Evolutionary conservation across 139 green algal genomes (phyloP).

Genomic region (Chlorella sp.): DNA sequence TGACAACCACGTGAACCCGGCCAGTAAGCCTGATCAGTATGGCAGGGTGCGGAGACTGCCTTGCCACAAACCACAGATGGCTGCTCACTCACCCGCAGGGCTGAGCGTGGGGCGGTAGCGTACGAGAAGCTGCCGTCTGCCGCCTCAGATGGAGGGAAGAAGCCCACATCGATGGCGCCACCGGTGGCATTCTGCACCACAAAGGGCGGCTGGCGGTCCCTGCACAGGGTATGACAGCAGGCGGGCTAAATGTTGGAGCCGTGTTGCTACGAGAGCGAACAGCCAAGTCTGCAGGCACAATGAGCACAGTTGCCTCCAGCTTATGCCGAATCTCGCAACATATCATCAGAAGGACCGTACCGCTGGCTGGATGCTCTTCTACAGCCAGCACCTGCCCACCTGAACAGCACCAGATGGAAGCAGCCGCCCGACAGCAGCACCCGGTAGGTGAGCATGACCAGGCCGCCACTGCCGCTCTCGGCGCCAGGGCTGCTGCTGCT

Average conservation of each 20-base stretch:
- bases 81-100: background rate
- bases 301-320: too few relatives aligned
- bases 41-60: too few relatives aligned
- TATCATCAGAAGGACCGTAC: too few relatives aligned
- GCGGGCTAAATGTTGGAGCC: too few relatives aligned
- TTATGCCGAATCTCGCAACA: too few relatives aligned
- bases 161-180: constrained; percentile 24
- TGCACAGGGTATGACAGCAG: too few relatives aligned
- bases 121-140: constrained; percentile 13
- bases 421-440: constrained; percentile 11
- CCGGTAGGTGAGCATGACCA: constrained; percentile 36
- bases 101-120: background rate
- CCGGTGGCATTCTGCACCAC: constrained; percentile 31
- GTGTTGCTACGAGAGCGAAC: too few relatives aligned
- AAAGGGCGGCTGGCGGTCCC: constrained; percentile 51
- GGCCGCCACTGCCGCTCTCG: background rate
- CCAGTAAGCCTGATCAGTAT: too few relatives aligned
- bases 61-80: background rate
- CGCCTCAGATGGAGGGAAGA: constrained; percentile 15
- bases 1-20: too few relatives aligned
- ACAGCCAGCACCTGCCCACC: background rate
- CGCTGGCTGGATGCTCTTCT: too few relatives aligned
- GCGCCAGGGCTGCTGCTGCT: background rate
- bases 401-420: constrained; percentile 53
- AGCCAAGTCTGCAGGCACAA: too few relatives aligned